Percentiles rank a stretch among this genome's conserved stretches.
Evolutionary conservation across 768 basidiomycete genomes (phyloP).

Genomic region (Rhodotorula kratochvilovae): DNA sequence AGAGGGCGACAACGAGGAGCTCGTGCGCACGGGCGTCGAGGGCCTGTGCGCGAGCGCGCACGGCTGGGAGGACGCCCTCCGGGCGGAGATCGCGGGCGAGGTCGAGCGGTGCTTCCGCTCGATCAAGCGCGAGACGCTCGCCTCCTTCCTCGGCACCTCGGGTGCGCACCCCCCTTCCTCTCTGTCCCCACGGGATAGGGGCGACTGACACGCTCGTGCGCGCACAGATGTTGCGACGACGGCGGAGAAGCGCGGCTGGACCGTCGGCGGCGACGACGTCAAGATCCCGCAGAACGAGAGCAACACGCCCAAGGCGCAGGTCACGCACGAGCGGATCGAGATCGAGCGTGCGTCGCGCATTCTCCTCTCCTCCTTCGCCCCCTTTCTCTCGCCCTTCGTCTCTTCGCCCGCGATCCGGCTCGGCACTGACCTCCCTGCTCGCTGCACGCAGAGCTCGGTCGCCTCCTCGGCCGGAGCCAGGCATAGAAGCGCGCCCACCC

Average conservation of each 20-base stretch:
- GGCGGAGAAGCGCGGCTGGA: slow-evolving; percentile 22
- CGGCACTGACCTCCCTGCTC: not conserved
- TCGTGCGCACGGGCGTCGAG: slow-evolving; percentile 2
- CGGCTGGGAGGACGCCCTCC: slow-evolving; percentile 17
- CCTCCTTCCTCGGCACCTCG: slow-evolving; percentile 24
- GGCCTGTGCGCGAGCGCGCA: slow-evolving; percentile 4
- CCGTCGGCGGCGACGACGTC: slow-evolving; percentile 23
- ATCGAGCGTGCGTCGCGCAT: slow-evolving; percentile 34
- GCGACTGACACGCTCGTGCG: not conserved
- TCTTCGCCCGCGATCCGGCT: too few species aligned
- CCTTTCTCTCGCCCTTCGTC: not conserved
- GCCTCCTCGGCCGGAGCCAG: slow-evolving; percentile 3
- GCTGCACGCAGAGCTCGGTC: not conserved
- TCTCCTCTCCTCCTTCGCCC: not conserved
- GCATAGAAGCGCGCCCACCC: not conserved
- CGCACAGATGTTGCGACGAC: slow-evolving; percentile 12
- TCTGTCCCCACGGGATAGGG: too few species aligned
- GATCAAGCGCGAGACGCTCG: slow-evolving; percentile 19
- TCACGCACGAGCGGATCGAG: slow-evolving; percentile 41
- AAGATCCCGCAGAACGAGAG: slow-evolving; percentile 38
- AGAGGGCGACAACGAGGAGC: not conserved
- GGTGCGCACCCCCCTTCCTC: slow-evolving; percentile 1
- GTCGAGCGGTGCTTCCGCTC: slow-evolving; percentile 36
- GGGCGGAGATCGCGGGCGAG: slow-evolving; percentile 20
- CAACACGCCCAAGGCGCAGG: slow-evolving; percentile 38